Evolutionary conservation across 148 eudicot genomes (phyloP), one percentile per base, ranked within the genome.

Genomic region (Rhododendron vialii): DNA sequence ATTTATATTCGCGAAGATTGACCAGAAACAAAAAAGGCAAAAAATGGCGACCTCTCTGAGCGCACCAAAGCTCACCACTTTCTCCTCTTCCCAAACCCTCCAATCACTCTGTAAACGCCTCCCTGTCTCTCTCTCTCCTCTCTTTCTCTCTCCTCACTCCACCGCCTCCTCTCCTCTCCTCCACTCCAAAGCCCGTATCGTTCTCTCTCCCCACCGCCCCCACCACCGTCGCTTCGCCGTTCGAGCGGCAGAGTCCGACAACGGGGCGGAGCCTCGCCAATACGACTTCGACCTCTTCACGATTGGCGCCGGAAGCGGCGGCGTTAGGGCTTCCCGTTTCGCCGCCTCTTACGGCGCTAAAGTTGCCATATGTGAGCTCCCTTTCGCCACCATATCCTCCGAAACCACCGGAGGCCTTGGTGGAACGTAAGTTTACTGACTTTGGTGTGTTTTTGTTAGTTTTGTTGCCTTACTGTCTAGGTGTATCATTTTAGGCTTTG

Each of bases 241-340:
- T 15, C 90, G 92, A 10, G 94, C 98, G 36, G 94, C 98, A 30
- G 92, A 91, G 78, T 89, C 91, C 65, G 93, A 93, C 3, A 88
- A 91, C 65, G 94, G 94, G 79, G 89, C 88, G 71, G 92, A 90
- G 78, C 82, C 87, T n/a, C 87, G 89, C 7, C 86, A 87, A 18
- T 97, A 86, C 77, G 99, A 97, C 79, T 97, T 90, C 83, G 99
- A 97, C 87, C 91, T 97, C 38, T 95, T 97, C 84, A 97, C 99
- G 2, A 91, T 97, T 78, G 99, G 99, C 1, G 99, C 98, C 11
- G 98, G 99, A 0, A 95, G 98, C 48, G 99, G 99, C 35, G 98
- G 99, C 11, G 98, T 97, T 30, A 93, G 98, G 90, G 99, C 98
- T 80, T 91, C 99, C 6, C 95, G 98, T 20, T 94, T 97, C 47